These are phyloP conservation scores for Hypoxylon sp. DNA, from an alignment of 2,329 filamentous ascomycete genomes.

Conservation along the genomic window DNA sequence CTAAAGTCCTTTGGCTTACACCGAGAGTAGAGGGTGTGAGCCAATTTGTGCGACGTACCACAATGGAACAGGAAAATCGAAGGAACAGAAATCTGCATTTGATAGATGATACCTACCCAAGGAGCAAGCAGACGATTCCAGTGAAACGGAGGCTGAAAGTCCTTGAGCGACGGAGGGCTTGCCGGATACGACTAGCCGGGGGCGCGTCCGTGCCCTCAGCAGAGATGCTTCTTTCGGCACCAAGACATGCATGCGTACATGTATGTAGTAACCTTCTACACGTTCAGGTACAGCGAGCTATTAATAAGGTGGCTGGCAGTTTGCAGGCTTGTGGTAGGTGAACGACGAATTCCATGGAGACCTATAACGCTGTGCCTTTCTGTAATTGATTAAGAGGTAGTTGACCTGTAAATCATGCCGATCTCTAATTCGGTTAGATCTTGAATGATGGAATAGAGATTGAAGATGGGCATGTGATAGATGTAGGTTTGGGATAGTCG, in stretches of 20 bases:
- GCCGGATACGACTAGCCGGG: constrained; percentile 15
- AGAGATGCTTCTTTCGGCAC: constrained; percentile 6
- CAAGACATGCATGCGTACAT: too few species aligned
- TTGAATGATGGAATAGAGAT: constrained; percentile 22
- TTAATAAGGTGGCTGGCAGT: constrained; percentile 17
- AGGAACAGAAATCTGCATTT: constrained; percentile 21
- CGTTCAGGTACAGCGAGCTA: background rate
- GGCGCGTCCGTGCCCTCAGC: constrained; percentile 13
- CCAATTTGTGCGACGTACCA: constrained; percentile 36
- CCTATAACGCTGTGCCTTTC: constrained; percentile 1
- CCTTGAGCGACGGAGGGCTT: constrained; percentile 30
- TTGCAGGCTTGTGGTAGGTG: constrained; percentile 14
- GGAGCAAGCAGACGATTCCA: constrained; percentile 14
- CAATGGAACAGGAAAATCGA: constrained; percentile 22
- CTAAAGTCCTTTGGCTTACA: constrained; percentile 29
- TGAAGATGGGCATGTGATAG: constrained; percentile 22
- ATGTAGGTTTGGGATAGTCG: constrained; percentile 14
- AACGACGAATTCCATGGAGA: background rate
- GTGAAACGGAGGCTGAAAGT: constrained; percentile 40
- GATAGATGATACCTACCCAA: constrained; percentile 1
- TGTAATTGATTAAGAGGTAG: background rate
- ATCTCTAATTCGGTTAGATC: constrained; percentile 8
- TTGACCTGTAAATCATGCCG: constrained; percentile 12
- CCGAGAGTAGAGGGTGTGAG: constrained; percentile 33
- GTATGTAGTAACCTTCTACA: constrained; percentile 25